These are phyloP conservation scores for Diutina mesorugosa DNA, from an alignment of 1,139 yeast species.

Conservation along the genomic window DNA sequence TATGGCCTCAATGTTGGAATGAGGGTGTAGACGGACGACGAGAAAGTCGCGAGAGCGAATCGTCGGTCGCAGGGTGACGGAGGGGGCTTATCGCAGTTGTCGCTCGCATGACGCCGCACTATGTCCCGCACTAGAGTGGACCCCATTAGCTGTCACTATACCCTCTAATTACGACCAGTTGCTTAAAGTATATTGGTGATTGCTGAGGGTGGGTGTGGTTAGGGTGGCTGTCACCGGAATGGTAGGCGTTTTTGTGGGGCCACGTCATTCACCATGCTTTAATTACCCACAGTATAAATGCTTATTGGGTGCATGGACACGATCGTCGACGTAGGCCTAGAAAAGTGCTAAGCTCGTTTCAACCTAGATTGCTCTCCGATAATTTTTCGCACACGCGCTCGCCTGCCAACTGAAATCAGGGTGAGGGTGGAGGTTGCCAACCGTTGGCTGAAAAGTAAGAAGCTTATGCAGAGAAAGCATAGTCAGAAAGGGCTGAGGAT, in stretches of 20 bases:
- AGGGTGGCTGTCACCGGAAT: background rate
- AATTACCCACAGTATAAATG: background rate
- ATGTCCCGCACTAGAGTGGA: background rate
- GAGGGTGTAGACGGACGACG: too few species aligned
- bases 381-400: background rate
- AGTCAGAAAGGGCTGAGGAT: too few species aligned
- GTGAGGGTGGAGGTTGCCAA: too few species aligned
- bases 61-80: background rate
- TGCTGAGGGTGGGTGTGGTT: background rate
- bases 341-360: background rate
- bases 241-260: background rate
- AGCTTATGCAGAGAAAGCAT: too few species aligned
- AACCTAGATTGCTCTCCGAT: background rate
- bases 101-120: background rate
- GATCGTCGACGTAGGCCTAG: background rate
- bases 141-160: background rate
- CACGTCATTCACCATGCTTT: background rate
- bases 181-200: background rate
- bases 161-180: background rate
- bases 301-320: background rate
- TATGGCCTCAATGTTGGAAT: too few species aligned
- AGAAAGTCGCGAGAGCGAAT: background rate
- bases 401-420: background rate
- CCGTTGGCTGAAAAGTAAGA: too few species aligned
- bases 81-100: background rate